A percentile compares a stretch with the other conserved stretches of the same genome.
Conservation (phyloP, 176 grass and related monocot genomes). For the Ensete glaucum region DNA sequence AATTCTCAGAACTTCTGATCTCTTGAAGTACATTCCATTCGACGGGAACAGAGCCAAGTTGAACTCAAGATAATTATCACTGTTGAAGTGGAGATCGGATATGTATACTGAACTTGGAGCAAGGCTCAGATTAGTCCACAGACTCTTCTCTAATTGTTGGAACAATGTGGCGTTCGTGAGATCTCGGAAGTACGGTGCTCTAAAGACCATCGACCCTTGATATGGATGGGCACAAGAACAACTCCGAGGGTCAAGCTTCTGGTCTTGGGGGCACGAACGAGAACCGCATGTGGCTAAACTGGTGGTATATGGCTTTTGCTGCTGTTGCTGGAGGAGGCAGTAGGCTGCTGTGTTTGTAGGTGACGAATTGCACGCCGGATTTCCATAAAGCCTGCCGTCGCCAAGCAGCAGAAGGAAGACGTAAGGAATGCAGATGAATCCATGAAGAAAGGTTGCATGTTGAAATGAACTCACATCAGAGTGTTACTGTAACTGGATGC, state of each 20-base stretch:
- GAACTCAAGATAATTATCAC: constrained; percentile 40
- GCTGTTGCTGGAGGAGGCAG: constrained; percentile 30
- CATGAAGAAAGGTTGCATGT: too few relatives aligned
- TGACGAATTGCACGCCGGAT: constrained; percentile 49
- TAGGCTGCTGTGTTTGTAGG: constrained; percentile 16
- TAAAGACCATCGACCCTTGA: constrained; percentile 47
- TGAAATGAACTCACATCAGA: constrained; percentile 30
- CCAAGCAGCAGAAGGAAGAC: constrained; percentile 12
- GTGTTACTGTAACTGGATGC: constrained; percentile 38
- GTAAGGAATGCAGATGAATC: background rate
- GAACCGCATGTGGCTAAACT: constrained; percentile 30
- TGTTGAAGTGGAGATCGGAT: constrained; percentile 36
- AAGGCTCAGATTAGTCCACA: constrained; percentile 34
- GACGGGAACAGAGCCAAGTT: constrained; percentile 50
- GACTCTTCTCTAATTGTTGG: constrained; percentile 36
- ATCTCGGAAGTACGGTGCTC: constrained; percentile 42
- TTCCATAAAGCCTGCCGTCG: constrained; percentile 41
- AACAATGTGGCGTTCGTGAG: constrained; percentile 26
- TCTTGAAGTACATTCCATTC: constrained; percentile 32
- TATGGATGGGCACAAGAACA: constrained; percentile 58
- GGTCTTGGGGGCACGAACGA: constrained; percentile 27
- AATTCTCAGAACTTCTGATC: constrained; percentile 32
- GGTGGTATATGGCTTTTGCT: constrained; percentile 34
- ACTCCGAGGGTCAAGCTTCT: constrained; percentile 42
- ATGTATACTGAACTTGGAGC: constrained; percentile 38